Percentiles rank a stretch among this genome's conserved stretches.
Evolutionary conservation across 495 filamentous ascomycete genomes (phyloP).

Genomic region (Letharia lupina): DNA sequence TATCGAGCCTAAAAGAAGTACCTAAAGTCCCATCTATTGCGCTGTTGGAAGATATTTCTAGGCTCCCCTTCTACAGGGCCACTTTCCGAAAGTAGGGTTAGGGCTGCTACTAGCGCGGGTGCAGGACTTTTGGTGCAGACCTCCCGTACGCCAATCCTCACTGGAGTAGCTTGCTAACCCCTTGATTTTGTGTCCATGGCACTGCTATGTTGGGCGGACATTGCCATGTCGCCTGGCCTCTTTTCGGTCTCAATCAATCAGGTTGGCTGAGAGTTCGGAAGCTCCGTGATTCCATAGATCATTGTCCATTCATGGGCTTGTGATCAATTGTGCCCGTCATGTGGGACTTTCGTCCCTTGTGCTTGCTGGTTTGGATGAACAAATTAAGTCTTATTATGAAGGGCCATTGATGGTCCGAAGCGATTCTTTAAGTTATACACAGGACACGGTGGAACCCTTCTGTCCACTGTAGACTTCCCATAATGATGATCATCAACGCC

Average conservation of each 20-base stretch:
- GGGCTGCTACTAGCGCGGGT: no score
- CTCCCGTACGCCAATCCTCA: not conserved
- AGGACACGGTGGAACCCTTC: conserved; percentile 47
- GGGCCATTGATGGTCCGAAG: not conserved
- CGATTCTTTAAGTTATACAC: conserved; percentile 33
- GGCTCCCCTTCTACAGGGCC: no score
- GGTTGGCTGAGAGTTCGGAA: not conserved
- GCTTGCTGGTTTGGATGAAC: not conserved
- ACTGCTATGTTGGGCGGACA: not conserved
- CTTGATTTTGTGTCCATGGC: not conserved
- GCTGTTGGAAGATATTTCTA: no score
- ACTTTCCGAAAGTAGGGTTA: no score
- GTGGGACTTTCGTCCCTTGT: not conserved
- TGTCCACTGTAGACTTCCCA: conserved; percentile 76
- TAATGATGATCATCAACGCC: conserved; percentile 59
- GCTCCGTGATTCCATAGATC: not conserved
- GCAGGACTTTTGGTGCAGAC: no score
- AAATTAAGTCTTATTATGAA: not conserved
- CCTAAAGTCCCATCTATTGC: no score
- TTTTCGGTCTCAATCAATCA: not conserved
- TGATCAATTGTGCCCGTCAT: no score
- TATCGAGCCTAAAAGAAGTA: no score
- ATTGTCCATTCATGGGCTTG: not conserved
- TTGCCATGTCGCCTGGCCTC: not conserved
- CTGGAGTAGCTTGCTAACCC: not conserved